Evolutionary conservation across 768 basidiomycete genomes (phyloP).

Genomic region (Tricholoma terreum): DNA sequence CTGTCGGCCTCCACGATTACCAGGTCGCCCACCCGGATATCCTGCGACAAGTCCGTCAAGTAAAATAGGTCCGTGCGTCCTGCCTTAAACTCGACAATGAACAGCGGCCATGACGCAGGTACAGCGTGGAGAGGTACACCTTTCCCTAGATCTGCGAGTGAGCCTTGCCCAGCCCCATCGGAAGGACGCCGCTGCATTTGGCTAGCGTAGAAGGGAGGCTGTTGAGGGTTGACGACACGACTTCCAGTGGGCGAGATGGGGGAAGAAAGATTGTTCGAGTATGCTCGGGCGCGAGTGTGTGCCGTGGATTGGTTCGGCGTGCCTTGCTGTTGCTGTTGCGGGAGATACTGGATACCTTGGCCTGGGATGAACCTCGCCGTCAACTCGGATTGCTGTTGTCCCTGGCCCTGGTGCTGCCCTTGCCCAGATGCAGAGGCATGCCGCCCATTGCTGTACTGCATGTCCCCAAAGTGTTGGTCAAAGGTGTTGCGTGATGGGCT

Average conservation of each 20-base stretch:
- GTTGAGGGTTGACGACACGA: slow-evolving; percentile 43
- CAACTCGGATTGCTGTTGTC: slow-evolving; percentile 34
- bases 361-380: slow-evolving; percentile 64
- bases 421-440: slow-evolving; percentile 17
- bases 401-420: slow-evolving; percentile 20
- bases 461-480: slow-evolving; percentile 45
- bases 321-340: slow-evolving; percentile 15
- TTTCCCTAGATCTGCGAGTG: slow-evolving; percentile 69
- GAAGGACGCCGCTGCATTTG: slow-evolving; percentile 41
- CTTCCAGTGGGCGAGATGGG: slow-evolving; percentile 52
- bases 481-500: slow-evolving; percentile 48
- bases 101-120: slow-evolving; percentile 83
- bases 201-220: slow-evolving; percentile 43
- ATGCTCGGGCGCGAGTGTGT: slow-evolving; percentile 42
- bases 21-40: slow-evolving; percentile 80
- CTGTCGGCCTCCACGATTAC: slow-evolving; percentile 98
- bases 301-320: slow-evolving; percentile 21
- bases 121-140: slow-evolving; percentile 86
- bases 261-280: slow-evolving; percentile 40
- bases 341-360: slow-evolving; percentile 29
- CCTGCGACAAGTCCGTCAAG: slow-evolving; percentile 58
- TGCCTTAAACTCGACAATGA: slow-evolving; percentile 97
- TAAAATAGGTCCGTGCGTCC: slow-evolving; percentile 95
- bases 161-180: slow-evolving; percentile 31
- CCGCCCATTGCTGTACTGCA: slow-evolving; percentile 29